These are phyloP conservation scores for Aspergillus saccharolyticus DNA, from an alignment of 495 filamentous ascomycete genomes.

Conservation along the genomic window DNA sequence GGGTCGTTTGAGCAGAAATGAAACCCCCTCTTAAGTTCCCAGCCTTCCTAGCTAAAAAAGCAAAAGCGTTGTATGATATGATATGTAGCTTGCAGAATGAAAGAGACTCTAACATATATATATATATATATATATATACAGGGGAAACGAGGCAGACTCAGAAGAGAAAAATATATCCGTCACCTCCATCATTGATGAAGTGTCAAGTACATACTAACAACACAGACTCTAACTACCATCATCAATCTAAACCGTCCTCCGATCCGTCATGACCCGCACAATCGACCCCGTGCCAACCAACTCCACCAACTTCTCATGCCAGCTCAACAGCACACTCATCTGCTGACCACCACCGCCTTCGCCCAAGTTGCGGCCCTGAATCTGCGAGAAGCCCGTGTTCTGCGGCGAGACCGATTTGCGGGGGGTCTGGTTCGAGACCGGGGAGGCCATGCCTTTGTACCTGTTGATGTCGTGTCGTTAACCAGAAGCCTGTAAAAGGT, in stretches of 20 bases:
- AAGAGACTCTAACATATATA: neutral
- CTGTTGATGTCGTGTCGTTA: slow-evolving; percentile 29
- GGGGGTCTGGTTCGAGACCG: slow-evolving; percentile 33
- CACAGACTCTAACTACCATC: neutral
- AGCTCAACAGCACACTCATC: slow-evolving; percentile 90
- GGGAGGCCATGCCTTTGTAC: slow-evolving; percentile 78
- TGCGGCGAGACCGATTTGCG: slow-evolving; percentile 65
- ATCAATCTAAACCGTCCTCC: slow-evolving; percentile 67
- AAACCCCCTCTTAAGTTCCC: too few species aligned
- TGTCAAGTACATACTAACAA: neutral
- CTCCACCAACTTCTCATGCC: slow-evolving; percentile 94
- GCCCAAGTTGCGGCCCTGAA: slow-evolving; percentile 60
- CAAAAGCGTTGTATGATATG: slow-evolving; percentile 18
- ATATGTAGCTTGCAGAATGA: slow-evolving; percentile 14
- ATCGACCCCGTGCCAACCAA: slow-evolving; percentile 83
- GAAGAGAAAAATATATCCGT: neutral
- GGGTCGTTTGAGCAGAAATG: slow-evolving; percentile 15
- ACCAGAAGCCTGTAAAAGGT: too few species aligned
- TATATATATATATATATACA: too few species aligned
- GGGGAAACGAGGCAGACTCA: neutral
- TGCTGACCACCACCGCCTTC: slow-evolving; percentile 75
- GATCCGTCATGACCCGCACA: slow-evolving; percentile 86
- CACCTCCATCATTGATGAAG: neutral
- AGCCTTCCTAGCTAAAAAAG: slow-evolving; percentile 13
- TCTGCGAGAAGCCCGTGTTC: slow-evolving; percentile 80